Evolutionary conservation across 2,329 filamentous ascomycete genomes (phyloP).

Genomic region (Blastomyces silverae): DNA sequence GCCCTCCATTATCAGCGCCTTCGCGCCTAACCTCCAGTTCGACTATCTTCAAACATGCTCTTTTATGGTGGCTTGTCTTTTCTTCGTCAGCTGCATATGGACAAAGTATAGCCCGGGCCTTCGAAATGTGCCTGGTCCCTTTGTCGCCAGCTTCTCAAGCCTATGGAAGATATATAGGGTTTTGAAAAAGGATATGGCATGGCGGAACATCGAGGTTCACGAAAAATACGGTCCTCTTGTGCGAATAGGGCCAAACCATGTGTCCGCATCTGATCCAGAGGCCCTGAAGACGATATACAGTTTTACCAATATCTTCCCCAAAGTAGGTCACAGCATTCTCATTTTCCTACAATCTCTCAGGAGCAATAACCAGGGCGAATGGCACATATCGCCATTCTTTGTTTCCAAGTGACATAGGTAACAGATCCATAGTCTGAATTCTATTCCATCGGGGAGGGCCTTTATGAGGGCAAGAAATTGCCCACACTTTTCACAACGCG

Average conservation of each 20-base stretch:
- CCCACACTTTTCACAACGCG: constrained; percentile 6
- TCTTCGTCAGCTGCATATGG: constrained; percentile 3
- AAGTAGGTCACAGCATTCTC: constrained; percentile 20
- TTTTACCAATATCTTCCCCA: constrained; percentile 54
- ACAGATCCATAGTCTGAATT: neutral
- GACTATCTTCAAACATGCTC: neutral
- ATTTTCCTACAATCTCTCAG: no score
- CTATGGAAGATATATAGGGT: constrained; percentile 70
- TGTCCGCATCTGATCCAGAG: constrained; percentile 67
- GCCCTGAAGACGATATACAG: constrained; percentile 71
- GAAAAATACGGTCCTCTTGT: constrained; percentile 66
- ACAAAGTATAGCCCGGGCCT: neutral
- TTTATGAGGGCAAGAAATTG: constrained; percentile 3
- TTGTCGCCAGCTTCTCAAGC: constrained; percentile 60
- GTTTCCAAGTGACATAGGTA: neutral
- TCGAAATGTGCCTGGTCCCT: constrained; percentile 55
- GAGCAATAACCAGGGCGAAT: neutral
- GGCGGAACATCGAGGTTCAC: constrained; percentile 62
- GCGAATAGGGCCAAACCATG: constrained; percentile 63
- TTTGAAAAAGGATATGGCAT: constrained; percentile 55
- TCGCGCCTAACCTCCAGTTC: neutral
- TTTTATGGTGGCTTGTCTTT: neutral
- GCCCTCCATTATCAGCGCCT: neutral
- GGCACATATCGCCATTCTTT: neutral
- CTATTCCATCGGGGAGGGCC: neutral